Base-by-base conservation (phyloP, 495 filamentous ascomycete species). In the Neurospora sp. region DNA sequence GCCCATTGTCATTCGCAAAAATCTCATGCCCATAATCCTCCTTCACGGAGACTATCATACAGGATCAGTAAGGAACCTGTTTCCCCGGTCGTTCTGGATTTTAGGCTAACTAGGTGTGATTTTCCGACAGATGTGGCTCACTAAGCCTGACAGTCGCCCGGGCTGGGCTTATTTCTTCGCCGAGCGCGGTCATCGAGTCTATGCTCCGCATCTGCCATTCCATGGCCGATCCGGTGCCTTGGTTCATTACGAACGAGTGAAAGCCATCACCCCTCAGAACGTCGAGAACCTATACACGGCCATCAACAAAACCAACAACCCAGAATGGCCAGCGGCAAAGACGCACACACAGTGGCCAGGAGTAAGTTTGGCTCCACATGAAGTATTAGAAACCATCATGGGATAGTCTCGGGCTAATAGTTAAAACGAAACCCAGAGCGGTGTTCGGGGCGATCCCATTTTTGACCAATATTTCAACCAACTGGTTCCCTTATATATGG, bases 321-420 rank as follows among this genome's bases (percentile, higher is more conserved):
- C 17, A 16, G 41, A 72, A 8, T 88, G 83, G 81, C 81, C 81
- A 0, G 83, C 83, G 75, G 84, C 85, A 20, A 70, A 76, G 40
- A 75, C 82, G 27, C 86, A 88, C 70, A 85, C 82, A n/a, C 86
- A 89, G 80, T 89, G 86, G 84, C 86, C 87, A 14, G 86, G 87
- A 40, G 75, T 78, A 70, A 74, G 76, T 73, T 38, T 14, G 3
- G 20, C 40, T 22, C 73, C 53, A 39, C 7, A 38, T 17, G 14
- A 7, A 12, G 61, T 40, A n/a, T 20, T 37, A 20, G 14, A 39
- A 27, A 45, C 39, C 6, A 59, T 35, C 4, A 3, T 4, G 22
- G 37, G 40, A 39, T 5, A 44, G 0, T 27, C 22, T 27, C 8
- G 35, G 31, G 41, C 70, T 68, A 35, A 41, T 22, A 42, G 42